Base-by-base conservation (phyloP, 2,329 filamentous ascomycete species). In the Beauveria medogensis region DNA sequence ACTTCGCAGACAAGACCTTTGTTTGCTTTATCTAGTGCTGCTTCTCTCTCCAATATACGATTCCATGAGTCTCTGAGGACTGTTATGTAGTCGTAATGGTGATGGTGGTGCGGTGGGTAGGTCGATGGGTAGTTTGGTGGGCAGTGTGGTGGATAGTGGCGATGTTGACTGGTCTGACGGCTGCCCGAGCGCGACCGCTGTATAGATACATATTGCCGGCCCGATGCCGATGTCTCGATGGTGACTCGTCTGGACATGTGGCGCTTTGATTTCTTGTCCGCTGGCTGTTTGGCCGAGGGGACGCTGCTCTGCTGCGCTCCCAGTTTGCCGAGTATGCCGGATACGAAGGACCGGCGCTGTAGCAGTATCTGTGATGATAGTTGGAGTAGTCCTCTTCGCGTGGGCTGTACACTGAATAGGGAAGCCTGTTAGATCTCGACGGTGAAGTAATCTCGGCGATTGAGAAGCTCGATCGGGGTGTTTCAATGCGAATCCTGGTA, bases 41-140 rank as follows among this genome's bases (percentile, higher is more conserved):
- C 70, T 64, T 76, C 75, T 43, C 72, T 71, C 50, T 73, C 71
- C 37, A 75, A 66, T 10, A 76, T 64, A 10, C 67, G 66, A 30
- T 72, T 69, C 74, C 74, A 77, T 22, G 75, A 73, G 2, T 74
- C 72, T 12, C 69, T 67, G 55, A 67, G 68, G 62, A 77, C 69
- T 34, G 68, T 72, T 63, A 71, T 72, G 63, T 72, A 72, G 58
- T 75, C 72, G 63, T 69, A 67, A 62, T 71, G 67, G 58, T 67
- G 69, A 61, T 69, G 65, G 55, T 70, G 70, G 52, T 69, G 68
- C 24, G 51, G 34, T 48, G 54, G 54, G 41, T 34, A 16, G 54
- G 10, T 52, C n/a, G 58, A 14, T 48, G 54, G 54, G 41, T 34
- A 16, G 41, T 22, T 52, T 37, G 51, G 53, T 8, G 41, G 44